Evolutionary conservation across 148 eudicot genomes (phyloP), one percentile per base, ranked within the genome.

Genomic region (Talinum fruticosum): DNA sequence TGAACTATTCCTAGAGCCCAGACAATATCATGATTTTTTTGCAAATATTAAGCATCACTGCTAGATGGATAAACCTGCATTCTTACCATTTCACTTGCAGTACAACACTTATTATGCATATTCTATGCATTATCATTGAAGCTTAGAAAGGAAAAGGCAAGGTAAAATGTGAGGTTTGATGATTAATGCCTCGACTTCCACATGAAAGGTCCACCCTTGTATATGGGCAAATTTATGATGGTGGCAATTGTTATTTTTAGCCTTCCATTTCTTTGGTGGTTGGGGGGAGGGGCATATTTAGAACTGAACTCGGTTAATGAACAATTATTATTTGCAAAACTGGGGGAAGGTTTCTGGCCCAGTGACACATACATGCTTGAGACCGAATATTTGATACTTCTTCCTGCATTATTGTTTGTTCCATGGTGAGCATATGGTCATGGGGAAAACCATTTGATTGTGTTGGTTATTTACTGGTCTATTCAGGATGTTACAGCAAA

Each of bases 401-500:
- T 36, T 49, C 72, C 77, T 53, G 49, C 59, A 30, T 28, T 53
- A 24, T 82, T 64, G 35, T 66, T 23, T 37, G 21, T 10, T 1
- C 24, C 78, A 53, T 10, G 24, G 34, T 35, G 64, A 78, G 23
- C 53, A 54, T 33, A 28, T 62, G 66, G 29, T 62, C n/a, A 38
- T 62, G 69, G 8, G 26, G 69, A 41, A 59, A n/a, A 10, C 74
- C 15, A 37, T 59, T 53, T 47, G 36, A 32, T 72, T 67, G 36
- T 54, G 36, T 74, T 59, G 36, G 34, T 68, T 72, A 24, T 54
- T 36, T 75, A 66, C 71, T 79, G 47, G 61, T 44, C n/a, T 74
- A 18, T 78, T 33, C 66, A 89, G 91, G 91, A 89, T 78, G 85
- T 89, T 33, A 82, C 88, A 18, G 87, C 85, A 74, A 84, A 83